A percentile compares a stretch with the other conserved stretches of the same genome.
Evolutionary conservation across 2,329 filamentous ascomycete species (phyloP).

Genomic region (Aspergillus sp.): DNA sequence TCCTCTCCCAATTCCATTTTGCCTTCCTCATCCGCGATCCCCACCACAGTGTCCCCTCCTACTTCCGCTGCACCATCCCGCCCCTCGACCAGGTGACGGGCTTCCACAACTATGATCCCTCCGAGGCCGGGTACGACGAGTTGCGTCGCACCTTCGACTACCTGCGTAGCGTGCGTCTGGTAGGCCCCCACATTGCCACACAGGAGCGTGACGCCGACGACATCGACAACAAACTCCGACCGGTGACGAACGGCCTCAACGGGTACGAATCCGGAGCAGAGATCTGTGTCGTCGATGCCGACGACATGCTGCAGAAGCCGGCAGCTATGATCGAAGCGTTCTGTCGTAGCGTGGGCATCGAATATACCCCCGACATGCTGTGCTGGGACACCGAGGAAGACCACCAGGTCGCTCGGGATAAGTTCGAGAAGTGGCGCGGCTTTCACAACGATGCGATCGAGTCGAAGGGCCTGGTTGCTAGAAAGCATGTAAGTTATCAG

Average conservation of each 20-base stretch:
- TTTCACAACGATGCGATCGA: constrained; percentile 95
- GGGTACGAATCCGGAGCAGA: constrained; percentile 48
- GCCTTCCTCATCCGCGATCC: constrained; percentile 97
- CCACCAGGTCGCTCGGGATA: constrained; percentile 66
- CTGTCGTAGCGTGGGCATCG: constrained; percentile 77
- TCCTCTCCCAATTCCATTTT: constrained; percentile 83
- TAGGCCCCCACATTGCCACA: constrained; percentile 67
- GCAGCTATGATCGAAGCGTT: constrained; percentile 73
- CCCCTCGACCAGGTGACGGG: constrained; percentile 80
- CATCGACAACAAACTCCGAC: constrained; percentile 29
- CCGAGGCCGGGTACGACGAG: constrained; percentile 88
- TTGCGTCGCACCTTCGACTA: constrained; percentile 86
- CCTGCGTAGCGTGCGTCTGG: constrained; percentile 66
- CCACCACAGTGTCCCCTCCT: constrained; percentile 86
- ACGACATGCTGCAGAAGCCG: constrained; percentile 88
- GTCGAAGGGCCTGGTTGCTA: constrained; percentile 72
- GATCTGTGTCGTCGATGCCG: constrained; percentile 88
- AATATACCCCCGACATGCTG: constrained; percentile 77
- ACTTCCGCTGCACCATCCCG: constrained; percentile 90
- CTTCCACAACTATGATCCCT: constrained; percentile 82
- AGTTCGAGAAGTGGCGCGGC: constrained; percentile 95
- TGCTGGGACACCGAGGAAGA: constrained; percentile 78
- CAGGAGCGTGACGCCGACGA: constrained; percentile 36
- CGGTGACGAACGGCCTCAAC: constrained; percentile 16
- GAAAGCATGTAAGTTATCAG: constrained; percentile 43